Base-by-base conservation (phyloP, 1,284 basidiomycete genomes). In the Naganishia albida region DNA sequence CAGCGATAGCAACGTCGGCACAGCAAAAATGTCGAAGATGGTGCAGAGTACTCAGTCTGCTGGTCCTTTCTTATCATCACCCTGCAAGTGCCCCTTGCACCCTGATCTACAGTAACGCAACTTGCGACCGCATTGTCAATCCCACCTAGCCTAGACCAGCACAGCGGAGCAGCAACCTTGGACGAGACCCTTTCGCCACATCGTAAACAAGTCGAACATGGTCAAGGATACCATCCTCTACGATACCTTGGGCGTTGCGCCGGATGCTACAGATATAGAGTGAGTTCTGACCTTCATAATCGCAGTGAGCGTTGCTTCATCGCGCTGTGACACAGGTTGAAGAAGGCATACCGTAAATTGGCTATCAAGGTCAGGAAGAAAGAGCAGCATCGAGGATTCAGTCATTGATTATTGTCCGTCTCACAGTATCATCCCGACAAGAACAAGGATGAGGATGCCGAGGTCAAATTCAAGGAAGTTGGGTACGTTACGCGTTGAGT, bases 331-430 rank as follows among this genome's bases (percentile, higher is more conserved):
- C 20, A 50, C 69, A 79, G 78, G 66, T 80, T 97, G 71, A 99
- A 98, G 83, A 97, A 94, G 81, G 93, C 91, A 1, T 98, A 98
- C 80, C 84, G 95, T 70, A 96, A 91, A 79, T 88, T 90, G 69
- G 94, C 95, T 25, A 94, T 98, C 84, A 90, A 91, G 84, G 92
- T 92, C 66, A 72, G 82, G 42, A 40, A 65, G 49, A 50, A 16
- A 65, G 12, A 53, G 30, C n/a, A n/a, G 7, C 12, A 18, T n/a
- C n/a, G 23, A 30, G 42, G 18, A 49, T 39, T 39, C 52, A 46
- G 42, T 23, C 1, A 13, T 43, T 50, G 20, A 52, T 39, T 38
- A n/a, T 7, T 42, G 23, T 25, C 30, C 10, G 40, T 18, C n/a
- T 49, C 18, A 3, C 65, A 93, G 90, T 94, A 88, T 75, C 92